A percentile compares a stretch with the other conserved stretches of the same genome.
Conservation (phyloP, 306 rosid genomes). For the Arachis hypogaea region DNA sequence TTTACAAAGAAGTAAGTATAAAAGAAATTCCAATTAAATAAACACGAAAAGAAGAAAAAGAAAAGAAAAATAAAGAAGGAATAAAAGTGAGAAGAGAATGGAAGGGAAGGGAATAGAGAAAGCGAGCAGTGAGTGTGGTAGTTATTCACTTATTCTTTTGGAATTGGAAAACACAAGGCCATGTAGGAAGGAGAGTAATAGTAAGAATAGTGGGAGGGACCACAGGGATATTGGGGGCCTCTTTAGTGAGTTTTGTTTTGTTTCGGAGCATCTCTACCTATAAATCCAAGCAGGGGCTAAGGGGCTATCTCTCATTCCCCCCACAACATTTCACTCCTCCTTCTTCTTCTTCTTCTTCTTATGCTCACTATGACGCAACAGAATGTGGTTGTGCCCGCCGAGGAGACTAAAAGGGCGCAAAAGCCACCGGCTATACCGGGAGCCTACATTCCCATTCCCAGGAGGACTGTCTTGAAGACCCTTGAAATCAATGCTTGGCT, state of each 20-base stretch:
- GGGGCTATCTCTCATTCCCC: slow-evolving; percentile 44
- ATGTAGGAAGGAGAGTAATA: background rate
- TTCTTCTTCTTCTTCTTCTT: background rate
- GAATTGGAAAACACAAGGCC: background rate
- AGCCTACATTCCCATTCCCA: slow-evolving; percentile 65
- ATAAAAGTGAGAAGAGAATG: background rate
- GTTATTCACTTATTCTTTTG: too few species aligned
- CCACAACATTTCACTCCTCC: background rate
- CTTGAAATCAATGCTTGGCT: slow-evolving; percentile 77
- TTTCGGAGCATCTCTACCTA: slow-evolving; percentile 43
- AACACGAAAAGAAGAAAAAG: background rate
- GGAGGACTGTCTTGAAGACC: slow-evolving; percentile 61
- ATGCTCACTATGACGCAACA: slow-evolving; percentile 64
- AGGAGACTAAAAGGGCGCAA: slow-evolving; percentile 44
- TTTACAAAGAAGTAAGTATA: too few species aligned
- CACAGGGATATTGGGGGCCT: slow-evolving; percentile 42
- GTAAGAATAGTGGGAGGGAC: slow-evolving; percentile 33
- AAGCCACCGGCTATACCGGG: slow-evolving; percentile 61
- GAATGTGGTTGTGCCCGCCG: slow-evolving; percentile 62
- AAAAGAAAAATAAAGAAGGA: background rate
- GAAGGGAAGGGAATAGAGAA: background rate
- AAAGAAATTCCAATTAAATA: too few species aligned
- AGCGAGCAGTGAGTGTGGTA: background rate
- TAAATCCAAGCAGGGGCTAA: slow-evolving; percentile 45
- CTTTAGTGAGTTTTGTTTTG: slow-evolving; percentile 38